phyloP scores from a whole-genome alignment of 805 yeast genomes.

The Hanseniaspora mollemarum region DNA sequence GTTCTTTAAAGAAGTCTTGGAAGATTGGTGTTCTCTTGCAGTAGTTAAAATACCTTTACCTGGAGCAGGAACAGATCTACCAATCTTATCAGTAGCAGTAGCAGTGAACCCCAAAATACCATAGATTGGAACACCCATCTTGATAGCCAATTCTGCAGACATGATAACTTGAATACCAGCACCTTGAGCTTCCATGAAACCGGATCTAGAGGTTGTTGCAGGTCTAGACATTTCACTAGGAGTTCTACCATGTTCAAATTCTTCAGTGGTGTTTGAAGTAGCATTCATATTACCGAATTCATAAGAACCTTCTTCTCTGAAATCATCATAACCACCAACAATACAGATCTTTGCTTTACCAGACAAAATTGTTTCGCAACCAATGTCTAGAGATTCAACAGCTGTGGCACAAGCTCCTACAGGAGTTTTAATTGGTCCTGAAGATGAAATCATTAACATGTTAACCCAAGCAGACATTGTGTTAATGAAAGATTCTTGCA shows the following conservation, averaged over 20 bases:
- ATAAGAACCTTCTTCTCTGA: constrained; percentile 97
- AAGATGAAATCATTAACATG: constrained; percentile 89
- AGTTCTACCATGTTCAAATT: constrained; percentile 89
- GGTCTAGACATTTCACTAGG: constrained; percentile 99
- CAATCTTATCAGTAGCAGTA: constrained; percentile 96
- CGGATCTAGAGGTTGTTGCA: constrained; percentile 86
- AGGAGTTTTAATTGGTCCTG: constrained; percentile 98
- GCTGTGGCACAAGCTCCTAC: constrained; percentile 99
- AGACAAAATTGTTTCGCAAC: constrained; percentile 82
- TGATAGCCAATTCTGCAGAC: constrained; percentile 86
- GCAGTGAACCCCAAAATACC: constrained; percentile 91
- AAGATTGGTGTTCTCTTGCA: constrained; percentile 83
- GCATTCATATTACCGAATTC: constrained; percentile 99
- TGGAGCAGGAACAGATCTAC: constrained; percentile 99
- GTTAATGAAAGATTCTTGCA: constrained; percentile 97
- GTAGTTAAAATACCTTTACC: constrained; percentile 98
- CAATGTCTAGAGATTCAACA: constrained; percentile 90
- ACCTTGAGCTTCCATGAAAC: constrained; percentile 99
- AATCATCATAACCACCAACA: constrained; percentile 99
- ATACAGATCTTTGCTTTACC: constrained; percentile 94
- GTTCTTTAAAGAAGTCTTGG: constrained; percentile 45
- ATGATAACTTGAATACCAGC: constrained; percentile 94
- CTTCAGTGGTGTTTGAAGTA: constrained; percentile 79
- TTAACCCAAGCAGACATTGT: constrained; percentile 99
- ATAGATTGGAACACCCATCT: constrained; percentile 98